These are phyloP conservation scores for Dryas integrifolia DNA, from an alignment of 331 rosid species.

Conservation along the genomic window DNA sequence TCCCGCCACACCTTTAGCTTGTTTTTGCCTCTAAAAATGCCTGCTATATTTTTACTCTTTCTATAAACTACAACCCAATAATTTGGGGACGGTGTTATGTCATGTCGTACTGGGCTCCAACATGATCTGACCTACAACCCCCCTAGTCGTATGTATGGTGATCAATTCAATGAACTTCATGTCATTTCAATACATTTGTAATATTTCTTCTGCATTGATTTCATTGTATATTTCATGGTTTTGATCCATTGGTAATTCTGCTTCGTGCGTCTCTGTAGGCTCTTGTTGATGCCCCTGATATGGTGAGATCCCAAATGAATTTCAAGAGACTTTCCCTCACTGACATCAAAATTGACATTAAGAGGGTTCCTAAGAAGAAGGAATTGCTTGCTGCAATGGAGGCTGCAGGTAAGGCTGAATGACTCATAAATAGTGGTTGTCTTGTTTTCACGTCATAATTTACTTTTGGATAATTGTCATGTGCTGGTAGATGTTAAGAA, in stretches of 20 bases:
- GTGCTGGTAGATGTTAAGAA: slow-evolving; percentile 46
- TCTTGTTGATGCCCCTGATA: slow-evolving; percentile 56
- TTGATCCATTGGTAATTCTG: background rate
- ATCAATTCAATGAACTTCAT: too few relatives aligned
- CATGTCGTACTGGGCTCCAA: too few relatives aligned
- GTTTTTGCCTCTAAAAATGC: too few relatives aligned
- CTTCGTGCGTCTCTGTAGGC: slow-evolving; percentile 24
- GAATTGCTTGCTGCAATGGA: slow-evolving; percentile 46
- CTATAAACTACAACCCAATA: background rate
- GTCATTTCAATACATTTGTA: too few relatives aligned
- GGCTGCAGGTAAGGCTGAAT: slow-evolving; percentile 39
- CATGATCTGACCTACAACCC: background rate
- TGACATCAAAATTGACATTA: slow-evolving; percentile 50
- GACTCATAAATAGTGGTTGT: background rate
- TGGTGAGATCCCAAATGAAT: slow-evolving; percentile 51
- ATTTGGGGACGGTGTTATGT: background rate
- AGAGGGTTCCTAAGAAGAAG: slow-evolving; percentile 53
- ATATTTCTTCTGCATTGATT: background rate
- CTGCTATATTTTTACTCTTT: too few relatives aligned
- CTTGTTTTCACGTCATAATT: background rate
- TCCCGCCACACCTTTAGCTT: too few relatives aligned
- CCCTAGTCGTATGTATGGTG: too few relatives aligned
- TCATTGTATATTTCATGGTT: background rate
- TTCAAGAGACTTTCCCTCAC: slow-evolving; percentile 60
- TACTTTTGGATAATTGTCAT: background rate